These are phyloP conservation scores for Odonthalia washingtoniensis DNA, from an alignment of 31 red algal species.

Conservation along the genomic window DNA sequence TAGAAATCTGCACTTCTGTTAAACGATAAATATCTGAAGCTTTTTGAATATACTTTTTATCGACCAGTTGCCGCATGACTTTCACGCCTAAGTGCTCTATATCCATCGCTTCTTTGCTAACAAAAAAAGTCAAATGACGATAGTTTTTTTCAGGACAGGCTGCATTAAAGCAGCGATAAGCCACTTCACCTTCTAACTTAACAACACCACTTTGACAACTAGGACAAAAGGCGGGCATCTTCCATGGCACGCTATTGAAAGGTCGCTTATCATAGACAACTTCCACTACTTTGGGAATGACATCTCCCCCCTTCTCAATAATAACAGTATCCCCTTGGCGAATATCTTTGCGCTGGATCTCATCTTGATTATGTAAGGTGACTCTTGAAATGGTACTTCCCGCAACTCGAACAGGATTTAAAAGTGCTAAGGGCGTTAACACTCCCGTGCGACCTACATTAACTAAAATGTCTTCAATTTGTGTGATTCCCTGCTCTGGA, in stretches of 20 bases:
- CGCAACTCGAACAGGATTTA: conserved; percentile 72
- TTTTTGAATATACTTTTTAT: not conserved
- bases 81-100: no score
- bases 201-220: no score
- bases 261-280: no score
- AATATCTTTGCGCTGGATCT: conserved; percentile 66
- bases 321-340: conserved; percentile 65
- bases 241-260: no score
- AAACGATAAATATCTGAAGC: conserved; percentile 72
- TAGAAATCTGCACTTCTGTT: conserved; percentile 54
- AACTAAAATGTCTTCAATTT: conserved; percentile 63
- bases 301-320: conserved; percentile 78
- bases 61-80: no score
- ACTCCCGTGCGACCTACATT: conserved; percentile 82
- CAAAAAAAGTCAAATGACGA: no score
- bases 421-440: conserved; percentile 88
- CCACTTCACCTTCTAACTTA: no score
- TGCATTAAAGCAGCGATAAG: no score
- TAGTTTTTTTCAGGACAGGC: no score
- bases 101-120: no score
- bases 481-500: conserved; percentile 58
- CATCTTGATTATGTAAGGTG: conserved; percentile 87
- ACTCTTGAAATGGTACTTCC: conserved; percentile 77
- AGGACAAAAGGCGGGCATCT: no score
- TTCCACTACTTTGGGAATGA: conserved; percentile 74